These are phyloP conservation scores for Klebsormidium nitens DNA, from an alignment of 139 green algal genomes.

Conservation along the genomic window DNA sequence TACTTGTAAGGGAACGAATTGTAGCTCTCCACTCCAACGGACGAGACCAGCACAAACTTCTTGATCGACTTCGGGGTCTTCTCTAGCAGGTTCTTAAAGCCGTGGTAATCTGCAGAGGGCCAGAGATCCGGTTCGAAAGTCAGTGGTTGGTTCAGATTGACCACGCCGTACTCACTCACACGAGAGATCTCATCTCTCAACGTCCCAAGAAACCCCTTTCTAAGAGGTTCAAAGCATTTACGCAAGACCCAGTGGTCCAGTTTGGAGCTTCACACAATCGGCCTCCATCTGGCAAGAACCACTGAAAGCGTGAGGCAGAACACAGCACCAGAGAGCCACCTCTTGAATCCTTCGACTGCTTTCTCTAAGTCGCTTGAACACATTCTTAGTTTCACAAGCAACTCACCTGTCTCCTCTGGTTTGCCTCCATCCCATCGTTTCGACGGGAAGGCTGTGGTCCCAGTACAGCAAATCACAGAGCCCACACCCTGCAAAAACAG, in stretches of 20 bases:
- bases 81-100: slow-evolving; percentile 17
- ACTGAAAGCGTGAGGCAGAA: background rate
- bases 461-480: slow-evolving; percentile 10
- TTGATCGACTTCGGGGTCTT: slow-evolving; percentile 41
- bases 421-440: slow-evolving; percentile 31
- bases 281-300: background rate
- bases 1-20: slow-evolving; percentile 17
- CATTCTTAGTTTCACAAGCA: no score
- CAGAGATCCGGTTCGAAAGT: no score
- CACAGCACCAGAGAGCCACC: background rate
- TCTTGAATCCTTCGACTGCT: no score
- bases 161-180: no score
- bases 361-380: no score
- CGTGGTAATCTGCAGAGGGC: no score
- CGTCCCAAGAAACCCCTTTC: no score
- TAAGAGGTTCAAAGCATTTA: no score
- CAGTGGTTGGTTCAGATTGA: no score
- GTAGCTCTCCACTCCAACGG: slow-evolving; percentile 74
- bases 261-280: no score
- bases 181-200: no score
- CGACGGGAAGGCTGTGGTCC: slow-evolving; percentile 33
- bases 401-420: slow-evolving; percentile 26
- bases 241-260: no score
- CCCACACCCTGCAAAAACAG: slow-evolving; percentile 1
- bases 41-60: slow-evolving; percentile 81